Evolutionary conservation across 345 rosid species (phyloP), one percentile per base, ranked within the genome.

Genomic region (Barbarea vulgaris): DNA sequence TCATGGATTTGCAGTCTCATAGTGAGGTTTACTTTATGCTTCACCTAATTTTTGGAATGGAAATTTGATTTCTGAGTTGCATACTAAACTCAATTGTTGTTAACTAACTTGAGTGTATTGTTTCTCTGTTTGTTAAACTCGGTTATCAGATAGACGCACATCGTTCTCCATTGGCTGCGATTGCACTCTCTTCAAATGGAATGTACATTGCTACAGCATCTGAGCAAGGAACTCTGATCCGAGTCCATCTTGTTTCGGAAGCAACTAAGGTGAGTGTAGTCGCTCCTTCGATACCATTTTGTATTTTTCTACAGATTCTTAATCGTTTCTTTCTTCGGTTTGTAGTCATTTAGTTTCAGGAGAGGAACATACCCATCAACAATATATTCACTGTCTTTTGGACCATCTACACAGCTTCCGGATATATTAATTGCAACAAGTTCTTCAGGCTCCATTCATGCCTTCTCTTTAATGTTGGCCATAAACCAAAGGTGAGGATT

Each of bases 121-220:
- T 63, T 42, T 70, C 24, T 27, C 8, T 65, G 17, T 64, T 51
- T 75, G 15, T 64, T 11, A 59, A 25, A 59, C 28, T 78, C n/a
- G 14, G 28, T 47, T 30, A 69, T 37, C 88, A 93, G 98, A 91
- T 93, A 61, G 98, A 93, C 67, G 98, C 98, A 58, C 98, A 93
- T 71, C 88, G 84, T 33, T 76, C 96, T 61, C 92, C 93, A 52
- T 73, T 93, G 85, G 94, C 92, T 80, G 96, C 96, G 7, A 60
- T 91, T 75, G 86, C 84, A 3, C 87, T 93, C 69, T 89, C 97
- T 72, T 80, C 89, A 30, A 88, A 87, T 77, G 98, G 98, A 74
- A 81, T 72, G 85, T 93, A 85, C 74, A 82, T 93, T 64, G 98
- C 98, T 18, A 93, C 98, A 39, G 97, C 97, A 56, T 93, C 98